A percentile compares a stretch with the other conserved stretches of the same genome.
Evolutionary conservation across 2,329 filamentous ascomycete genomes (phyloP).

Genomic region (Venturia asperata): DNA sequence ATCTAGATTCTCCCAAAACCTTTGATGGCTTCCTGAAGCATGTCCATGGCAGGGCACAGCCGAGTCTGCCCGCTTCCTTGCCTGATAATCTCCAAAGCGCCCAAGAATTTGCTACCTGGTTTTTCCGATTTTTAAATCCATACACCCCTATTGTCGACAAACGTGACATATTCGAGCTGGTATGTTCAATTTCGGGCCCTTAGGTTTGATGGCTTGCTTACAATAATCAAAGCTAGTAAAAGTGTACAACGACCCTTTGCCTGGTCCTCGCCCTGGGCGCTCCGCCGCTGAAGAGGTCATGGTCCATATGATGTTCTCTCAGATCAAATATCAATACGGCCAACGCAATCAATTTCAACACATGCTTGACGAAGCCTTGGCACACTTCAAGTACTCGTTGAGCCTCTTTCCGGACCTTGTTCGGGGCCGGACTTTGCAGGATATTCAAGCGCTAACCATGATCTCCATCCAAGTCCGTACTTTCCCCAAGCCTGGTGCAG

Average conservation of each 20-base stretch:
- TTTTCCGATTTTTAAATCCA: constrained; percentile 62
- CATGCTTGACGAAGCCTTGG: constrained; percentile 60
- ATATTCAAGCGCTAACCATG: constrained; percentile 66
- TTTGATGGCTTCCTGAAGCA: constrained; percentile 63
- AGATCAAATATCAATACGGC: constrained; percentile 71
- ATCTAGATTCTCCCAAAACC: constrained; percentile 59
- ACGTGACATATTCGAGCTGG: constrained; percentile 61
- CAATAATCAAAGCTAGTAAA: constrained; percentile 7
- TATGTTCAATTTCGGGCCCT: constrained; percentile 36
- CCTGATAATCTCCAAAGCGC: constrained; percentile 56
- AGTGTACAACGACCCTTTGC: constrained; percentile 63
- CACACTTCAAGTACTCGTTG: constrained; percentile 70
- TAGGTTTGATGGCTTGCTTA: constrained; percentile 21
- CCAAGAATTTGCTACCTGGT: constrained; percentile 65
- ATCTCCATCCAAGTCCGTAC: constrained; percentile 66
- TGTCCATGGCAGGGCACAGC: constrained; percentile 51
- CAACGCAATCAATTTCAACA: constrained; percentile 56
- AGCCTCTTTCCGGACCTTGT: constrained; percentile 61
- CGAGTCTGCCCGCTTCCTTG: constrained; percentile 49
- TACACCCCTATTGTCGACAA: constrained; percentile 74
- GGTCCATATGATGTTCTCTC: constrained; percentile 72
- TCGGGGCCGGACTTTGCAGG: constrained; percentile 53
- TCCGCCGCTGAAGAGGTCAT: constrained; percentile 59
- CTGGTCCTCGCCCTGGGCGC: constrained; percentile 54
- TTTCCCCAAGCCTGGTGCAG: constrained; percentile 72